Base-by-base conservation (phyloP, 768 basidiomycete genomes). In the Trametopsis cervina region DNA sequence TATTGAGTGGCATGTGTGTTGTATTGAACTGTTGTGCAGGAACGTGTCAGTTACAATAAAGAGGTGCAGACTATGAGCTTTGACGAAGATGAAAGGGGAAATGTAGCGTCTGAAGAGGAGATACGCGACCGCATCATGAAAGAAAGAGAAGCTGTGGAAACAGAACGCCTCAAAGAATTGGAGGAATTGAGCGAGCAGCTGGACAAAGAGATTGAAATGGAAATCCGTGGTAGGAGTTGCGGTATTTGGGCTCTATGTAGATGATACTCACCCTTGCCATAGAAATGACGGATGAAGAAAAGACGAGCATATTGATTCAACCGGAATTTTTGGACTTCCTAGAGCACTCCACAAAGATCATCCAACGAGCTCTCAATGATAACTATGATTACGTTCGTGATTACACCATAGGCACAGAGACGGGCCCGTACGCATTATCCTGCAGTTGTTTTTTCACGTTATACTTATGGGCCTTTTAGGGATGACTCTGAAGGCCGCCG, bases 301-400 rank as follows among this genome's bases (percentile, higher is more conserved):
- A 87, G 36, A 69, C 78, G 0, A 81, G 80, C 54, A 89, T 97
- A 44, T 73, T 92, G 53, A 70, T 82, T n/a, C 86, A 86, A 6
- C 89, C 93, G 0, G 91, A 93, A 60, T 97, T 98, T 63, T 67
- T 89, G 13, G 87, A 92, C 54, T 99, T 99, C 63, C 83, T 99
- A 13, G 92, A 96, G 61, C 81, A 87, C 57, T 94, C 91, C 7
- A 91, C 89, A 18, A 95, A 95, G 69, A 92, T 98, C 40, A 80
- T 97, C 10, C 91, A 98, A 63, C 76, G 96, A 42, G 96, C 95
- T 18, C 68, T 98, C 52, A 96, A 89, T 60, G 96, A 98, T 58
- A 80, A 80, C 22, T 99, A 99, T 64, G 96, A 99, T 64, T 97
- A 98, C 58, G 90, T 92, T 56, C 83, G 88, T 26, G 96, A 99